Base-by-base conservation (phyloP, 805 yeast genomes). In the Candida ascalaphidarum region DNA sequence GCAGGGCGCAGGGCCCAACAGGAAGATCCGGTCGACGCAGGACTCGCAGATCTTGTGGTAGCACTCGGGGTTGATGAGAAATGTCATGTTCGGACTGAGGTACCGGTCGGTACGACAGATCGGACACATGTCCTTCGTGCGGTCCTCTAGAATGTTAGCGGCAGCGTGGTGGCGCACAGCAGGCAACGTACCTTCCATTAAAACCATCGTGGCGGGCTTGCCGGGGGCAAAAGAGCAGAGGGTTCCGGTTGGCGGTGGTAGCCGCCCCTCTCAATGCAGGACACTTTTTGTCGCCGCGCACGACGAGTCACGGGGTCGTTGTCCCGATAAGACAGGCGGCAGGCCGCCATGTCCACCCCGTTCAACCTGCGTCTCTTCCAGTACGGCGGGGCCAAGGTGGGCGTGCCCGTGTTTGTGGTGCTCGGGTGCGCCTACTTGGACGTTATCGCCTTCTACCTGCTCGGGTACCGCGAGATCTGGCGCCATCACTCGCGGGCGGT, bases 11-110 rank as follows among this genome's bases (percentile, higher is more conserved):
- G 98, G 98, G 3, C 99, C 99, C 28, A 81, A 61, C 5, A 95
- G 75, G 50, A 83, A 92, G 30, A 92, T 88, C 39, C 98, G 71
- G 54, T 92, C 97, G 23, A 89, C 97, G 58, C 98, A 92, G 2
- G 94, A 77, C 43, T 81, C 96, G 59, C 99, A 92, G 54, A 92
- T 89, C 64, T 85, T 89, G 51, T 92, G 99, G 50, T 92, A 92
- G 58, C 99, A 92, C 53, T 92, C 98, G 0, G 97, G 95, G 45
- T 92, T 92, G 39, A 92, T 86, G 31, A 89, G 71, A 49, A 92
- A 89, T 40, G 71, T 76, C 79, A 92, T 81, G 42, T 88, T 85
- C 15, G 97, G 97, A 25, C 95, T 84, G 36, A 92, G 66, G 53
- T 92, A 92, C 51, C 88, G 65, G 56, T 89, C 95, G 26, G 96